phyloP scores from a whole-genome alignment of 805 yeast species.

The Blastobotrys chiropterorum region DNA sequence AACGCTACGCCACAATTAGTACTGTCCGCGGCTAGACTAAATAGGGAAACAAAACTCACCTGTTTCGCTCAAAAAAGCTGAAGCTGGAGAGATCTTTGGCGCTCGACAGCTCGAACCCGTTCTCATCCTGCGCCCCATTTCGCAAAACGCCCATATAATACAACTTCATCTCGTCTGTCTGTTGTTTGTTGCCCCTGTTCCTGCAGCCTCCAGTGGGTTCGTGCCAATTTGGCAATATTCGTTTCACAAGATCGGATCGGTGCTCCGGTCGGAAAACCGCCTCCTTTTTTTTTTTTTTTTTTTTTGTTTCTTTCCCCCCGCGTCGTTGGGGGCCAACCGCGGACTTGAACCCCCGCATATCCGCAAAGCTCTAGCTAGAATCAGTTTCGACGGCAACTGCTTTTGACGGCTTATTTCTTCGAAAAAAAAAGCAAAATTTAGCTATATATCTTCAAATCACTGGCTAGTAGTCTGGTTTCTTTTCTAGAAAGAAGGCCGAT shows the following conservation, averaged over 20 bases:
- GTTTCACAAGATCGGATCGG: background rate
- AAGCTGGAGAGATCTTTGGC: constrained; percentile 81
- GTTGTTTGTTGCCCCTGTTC: background rate
- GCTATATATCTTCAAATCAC: too few species aligned
- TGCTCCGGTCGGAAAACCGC: background rate
- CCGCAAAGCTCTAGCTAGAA: too few species aligned
- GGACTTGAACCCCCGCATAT: too few species aligned
- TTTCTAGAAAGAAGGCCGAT: too few species aligned
- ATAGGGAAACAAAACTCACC: constrained; percentile 32
- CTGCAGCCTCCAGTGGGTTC: background rate
- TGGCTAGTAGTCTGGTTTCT: too few species aligned
- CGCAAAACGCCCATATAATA: constrained; percentile 85
- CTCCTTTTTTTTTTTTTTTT: background rate
- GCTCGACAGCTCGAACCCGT: constrained; percentile 68
- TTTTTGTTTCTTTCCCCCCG: too few species aligned
- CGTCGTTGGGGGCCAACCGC: too few species aligned
- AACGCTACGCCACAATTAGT: constrained; percentile 54
- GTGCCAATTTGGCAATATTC: background rate
- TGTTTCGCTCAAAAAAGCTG: constrained; percentile 77
- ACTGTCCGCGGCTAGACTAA: background rate
- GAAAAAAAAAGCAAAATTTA: too few species aligned
- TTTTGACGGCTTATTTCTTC: too few species aligned
- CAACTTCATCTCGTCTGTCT: constrained; percentile 58
- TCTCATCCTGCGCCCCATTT: constrained; percentile 45
- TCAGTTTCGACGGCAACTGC: too few species aligned